Evolutionary conservation across 2,329 filamentous ascomycete species (phyloP).

Genomic region (Fusarium temperatum): DNA sequence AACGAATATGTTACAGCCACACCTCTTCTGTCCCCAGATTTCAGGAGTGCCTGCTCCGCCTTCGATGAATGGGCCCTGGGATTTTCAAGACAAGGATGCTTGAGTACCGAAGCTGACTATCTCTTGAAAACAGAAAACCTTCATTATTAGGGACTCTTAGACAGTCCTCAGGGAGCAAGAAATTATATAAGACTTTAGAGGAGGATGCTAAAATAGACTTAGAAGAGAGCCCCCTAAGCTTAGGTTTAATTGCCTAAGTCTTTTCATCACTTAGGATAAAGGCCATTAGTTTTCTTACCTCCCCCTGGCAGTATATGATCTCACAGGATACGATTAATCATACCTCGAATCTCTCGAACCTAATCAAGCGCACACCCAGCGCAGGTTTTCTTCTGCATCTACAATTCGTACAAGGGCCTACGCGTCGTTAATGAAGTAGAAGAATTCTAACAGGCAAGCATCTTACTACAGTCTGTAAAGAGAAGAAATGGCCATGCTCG

Average conservation of each 20-base stretch:
- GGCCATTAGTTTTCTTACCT: not conserved
- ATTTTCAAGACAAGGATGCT: conserved; percentile 3
- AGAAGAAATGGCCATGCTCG: not conserved
- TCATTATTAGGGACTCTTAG: not conserved
- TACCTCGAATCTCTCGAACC: not conserved
- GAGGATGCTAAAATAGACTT: not conserved
- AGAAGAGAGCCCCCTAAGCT: not conserved
- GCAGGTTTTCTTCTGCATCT: not conserved
- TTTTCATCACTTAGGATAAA: not conserved
- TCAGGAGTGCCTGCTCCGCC: conserved; percentile 38
- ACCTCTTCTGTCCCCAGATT: conserved; percentile 40
- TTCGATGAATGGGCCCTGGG: conserved; percentile 14
- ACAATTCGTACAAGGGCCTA: not conserved
- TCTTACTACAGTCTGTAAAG: not conserved
- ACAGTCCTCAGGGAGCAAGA: not conserved
- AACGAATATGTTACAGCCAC: conserved; percentile 19
- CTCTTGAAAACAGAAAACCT: conserved; percentile 2
- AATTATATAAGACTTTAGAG: not conserved
- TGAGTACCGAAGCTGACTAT: conserved; percentile 15
- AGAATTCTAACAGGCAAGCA: not conserved
- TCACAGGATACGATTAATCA: conserved; percentile 2
- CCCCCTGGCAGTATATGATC: not conserved
- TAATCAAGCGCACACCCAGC: not conserved
- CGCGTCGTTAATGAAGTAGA: not conserved
- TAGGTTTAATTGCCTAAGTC: not conserved